Percentiles rank a stretch among this genome's conserved stretches.
Conservation (phyloP, 441 rosid species). For the Syzygium malaccense region DNA sequence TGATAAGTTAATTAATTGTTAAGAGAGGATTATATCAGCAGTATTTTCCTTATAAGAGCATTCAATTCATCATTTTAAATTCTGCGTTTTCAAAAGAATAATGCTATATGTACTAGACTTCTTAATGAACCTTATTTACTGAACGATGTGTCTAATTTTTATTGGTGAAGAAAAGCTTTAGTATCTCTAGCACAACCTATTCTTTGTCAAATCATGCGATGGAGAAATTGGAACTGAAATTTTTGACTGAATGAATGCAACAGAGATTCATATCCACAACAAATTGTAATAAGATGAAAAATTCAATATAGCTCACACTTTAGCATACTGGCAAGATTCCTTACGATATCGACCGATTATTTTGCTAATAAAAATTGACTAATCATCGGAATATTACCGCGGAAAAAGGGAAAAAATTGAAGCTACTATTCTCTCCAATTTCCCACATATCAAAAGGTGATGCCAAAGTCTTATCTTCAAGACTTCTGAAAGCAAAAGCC, state of each 20-base stretch:
- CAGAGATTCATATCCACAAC: not conserved
- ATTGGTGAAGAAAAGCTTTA: rapidly evolving
- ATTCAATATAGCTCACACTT: not conserved
- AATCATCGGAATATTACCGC: not conserved
- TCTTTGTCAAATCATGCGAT: not conserved
- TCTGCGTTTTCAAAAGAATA: not conserved
- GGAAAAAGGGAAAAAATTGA: not conserved
- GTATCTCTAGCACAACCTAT: not conserved
- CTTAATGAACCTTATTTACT: not conserved
- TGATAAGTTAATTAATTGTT: not conserved
- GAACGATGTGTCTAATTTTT: not conserved
- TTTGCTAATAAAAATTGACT: not conserved
- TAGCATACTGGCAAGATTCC: not conserved
- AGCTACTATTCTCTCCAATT: not conserved
- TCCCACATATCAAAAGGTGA: not conserved
- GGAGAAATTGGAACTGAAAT: not conserved
- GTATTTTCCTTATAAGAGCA: not conserved
- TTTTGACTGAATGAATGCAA: not conserved
- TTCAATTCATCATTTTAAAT: not conserved
- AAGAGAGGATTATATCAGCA: not conserved
- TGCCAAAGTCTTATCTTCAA: not conserved
- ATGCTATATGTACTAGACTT: not conserved
- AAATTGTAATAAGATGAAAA: not conserved
- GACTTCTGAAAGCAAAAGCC: not conserved
- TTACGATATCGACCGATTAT: not conserved